Base-by-base conservation (phyloP, 2,329 filamentous ascomycete species). In the Rachicladosporium sp. region DNA sequence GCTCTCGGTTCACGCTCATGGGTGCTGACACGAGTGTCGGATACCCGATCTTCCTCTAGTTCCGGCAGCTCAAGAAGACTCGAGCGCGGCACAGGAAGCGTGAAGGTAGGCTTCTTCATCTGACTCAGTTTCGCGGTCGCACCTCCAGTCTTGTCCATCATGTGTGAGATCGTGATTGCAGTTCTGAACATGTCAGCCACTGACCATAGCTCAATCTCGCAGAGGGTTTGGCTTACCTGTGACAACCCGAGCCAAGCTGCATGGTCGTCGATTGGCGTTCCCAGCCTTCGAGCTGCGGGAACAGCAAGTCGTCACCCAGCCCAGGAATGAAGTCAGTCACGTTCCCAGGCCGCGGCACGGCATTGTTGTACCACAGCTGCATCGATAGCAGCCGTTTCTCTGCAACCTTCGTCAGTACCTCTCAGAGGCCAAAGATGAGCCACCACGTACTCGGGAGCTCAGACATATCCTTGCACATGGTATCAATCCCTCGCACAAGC, bases 351-450 rank as follows among this genome's bases (percentile, higher is more conserved):
- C 46, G 36, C 6, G 61, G 56, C 37, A 58, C 61, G 10, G 61
- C 51, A n/a, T 65, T 54, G 3, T 56, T 63, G 46, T 68, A 69
- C 39, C 64, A 60, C 3, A 71, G 52, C 36, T 64, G 59, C 46
- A 70, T 59, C 7, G 59, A 62, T 8, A 71, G 45, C 37, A 55
- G 63, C 29, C 66, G 56, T 36, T 57, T 56, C 31, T 51, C 61
- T 64, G 44, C 10, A 21, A 12, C 10, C 11, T 10, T 10, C 7
- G 19, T 41, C 34, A 41, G 36, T 15, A 13, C 19, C 6, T 10
- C 8, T 10, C 27, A 8, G 23, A 3, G 5, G 8, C n/a, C 9
- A 12, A 10, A 21, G 0, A 10, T 1, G 5, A n/a, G 2, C 11
- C 10, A 11, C n/a, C 6, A 27, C 53, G 41, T 54, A 68, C 66